Base-by-base conservation (phyloP, 2,329 filamentous ascomycete genomes). In the Passalora sequoiae region DNA sequence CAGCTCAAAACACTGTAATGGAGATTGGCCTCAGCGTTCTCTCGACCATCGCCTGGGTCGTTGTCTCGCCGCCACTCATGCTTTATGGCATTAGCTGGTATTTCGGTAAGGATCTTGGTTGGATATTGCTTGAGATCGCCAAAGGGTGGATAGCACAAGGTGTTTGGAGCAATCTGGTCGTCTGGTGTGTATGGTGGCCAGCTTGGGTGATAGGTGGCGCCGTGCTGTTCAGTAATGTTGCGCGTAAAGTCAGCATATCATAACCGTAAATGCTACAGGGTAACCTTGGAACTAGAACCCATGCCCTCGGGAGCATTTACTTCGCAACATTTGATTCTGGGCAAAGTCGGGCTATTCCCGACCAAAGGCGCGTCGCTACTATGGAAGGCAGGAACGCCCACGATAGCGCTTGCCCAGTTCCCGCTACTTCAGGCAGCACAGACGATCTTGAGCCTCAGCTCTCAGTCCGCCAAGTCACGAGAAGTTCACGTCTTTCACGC, bases 101-200 rank as follows among this genome's bases (percentile, higher is more conserved):
- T 28, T 32, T 49, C 13, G 38, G 46, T 13, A 50, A 46, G 33
- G 52, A 55, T 7, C 13, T 60, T 15, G 44, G 33, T 17, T 48
- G 44, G 37, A 31, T 61, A 22, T 30, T 62, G 37, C 31, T 56
- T 15, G 58, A 60, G 38, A 53, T 63, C 28, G 59, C 60, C 9
- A 60, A 58, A 43, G 60, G 57, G 7, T 61, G 59, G 61, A 38
- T 35, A 1, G 57, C 58, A 32, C 59, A 62, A 43, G 60, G 59
- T 3, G 61, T 60, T 4, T 61, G 56, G 51, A 62, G 59, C 13
- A 46, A 50, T 32, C 50, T 59, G 15, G 57, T 62, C 6, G 45
- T 61, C 6, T 63, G 60, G 60, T 50, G 39, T 8, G 47, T 63
- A 3, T 62, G 60, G 60, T 62, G 58, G 60, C 60, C 60, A 10